A percentile compares a stretch with the other conserved stretches of the same genome.
phyloP scores from a whole-genome alignment of 306 rosid species.

The Quercus bicolor region DNA sequence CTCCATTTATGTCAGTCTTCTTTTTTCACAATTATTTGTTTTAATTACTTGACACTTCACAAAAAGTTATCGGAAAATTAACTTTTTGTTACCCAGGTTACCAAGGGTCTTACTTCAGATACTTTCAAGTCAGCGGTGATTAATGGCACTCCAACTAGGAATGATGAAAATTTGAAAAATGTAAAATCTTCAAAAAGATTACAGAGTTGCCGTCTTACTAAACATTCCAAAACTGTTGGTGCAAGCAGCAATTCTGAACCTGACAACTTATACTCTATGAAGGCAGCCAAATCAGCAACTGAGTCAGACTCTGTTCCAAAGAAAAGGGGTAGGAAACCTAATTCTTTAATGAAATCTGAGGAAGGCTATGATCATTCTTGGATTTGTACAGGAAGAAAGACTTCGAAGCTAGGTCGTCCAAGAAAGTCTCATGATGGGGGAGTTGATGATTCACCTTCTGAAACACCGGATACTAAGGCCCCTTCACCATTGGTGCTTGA shows the following conservation, averaged over 20 bases:
- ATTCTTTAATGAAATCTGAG: slow-evolving; percentile 62
- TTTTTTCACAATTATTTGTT: not conserved
- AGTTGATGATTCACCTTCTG: slow-evolving; percentile 19
- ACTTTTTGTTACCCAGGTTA: slow-evolving; percentile 37
- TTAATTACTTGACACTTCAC: not conserved
- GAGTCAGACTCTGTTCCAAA: slow-evolving; percentile 35
- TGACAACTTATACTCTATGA: slow-evolving; percentile 14
- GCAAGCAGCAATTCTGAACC: slow-evolving; percentile 23
- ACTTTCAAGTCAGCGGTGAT: slow-evolving; percentile 12
- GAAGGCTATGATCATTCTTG: slow-evolving; percentile 68
- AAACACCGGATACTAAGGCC: slow-evolving; percentile 20
- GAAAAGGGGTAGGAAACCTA: slow-evolving; percentile 71
- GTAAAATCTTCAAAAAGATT: slow-evolving; percentile 25
- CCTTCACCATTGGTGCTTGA: slow-evolving; percentile 11
- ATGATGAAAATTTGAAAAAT: slow-evolving; percentile 9
- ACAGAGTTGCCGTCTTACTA: slow-evolving; percentile 13
- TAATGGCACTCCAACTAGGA: slow-evolving; percentile 21
- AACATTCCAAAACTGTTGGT: slow-evolving; percentile 26
- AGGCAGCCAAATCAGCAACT: slow-evolving; percentile 28
- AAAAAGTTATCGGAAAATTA: not conserved
- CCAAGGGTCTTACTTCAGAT: slow-evolving; percentile 23
- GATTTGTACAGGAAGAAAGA: slow-evolving; percentile 32
- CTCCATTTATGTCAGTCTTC: not conserved
- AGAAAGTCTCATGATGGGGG: slow-evolving; percentile 26
- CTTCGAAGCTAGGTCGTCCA: slow-evolving; percentile 13